Percentiles rank a stretch among this genome's conserved stretches.
Conservation (phyloP, 2,329 filamentous ascomycete species). For the Cladosporium sp. region DNA sequence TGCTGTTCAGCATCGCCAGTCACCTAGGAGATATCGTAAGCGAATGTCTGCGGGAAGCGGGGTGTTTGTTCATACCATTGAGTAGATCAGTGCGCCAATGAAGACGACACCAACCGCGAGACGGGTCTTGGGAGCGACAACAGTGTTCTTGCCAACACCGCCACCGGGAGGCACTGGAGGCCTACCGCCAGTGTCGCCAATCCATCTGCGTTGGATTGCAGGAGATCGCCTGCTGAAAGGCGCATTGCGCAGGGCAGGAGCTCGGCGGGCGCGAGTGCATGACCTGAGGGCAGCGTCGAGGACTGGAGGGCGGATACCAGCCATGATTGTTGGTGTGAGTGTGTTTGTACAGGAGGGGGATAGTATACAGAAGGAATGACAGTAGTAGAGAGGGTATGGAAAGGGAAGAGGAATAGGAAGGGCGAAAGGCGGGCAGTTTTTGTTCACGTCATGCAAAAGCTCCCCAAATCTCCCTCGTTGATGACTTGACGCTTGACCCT, state of each 20-base stretch:
- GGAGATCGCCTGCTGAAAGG: slow-evolving; percentile 17
- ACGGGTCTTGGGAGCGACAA: slow-evolving; percentile 38
- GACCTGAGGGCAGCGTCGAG: slow-evolving; percentile 8
- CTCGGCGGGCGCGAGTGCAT: slow-evolving; percentile 11
- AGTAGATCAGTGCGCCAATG: slow-evolving; percentile 52
- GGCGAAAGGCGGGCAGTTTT: slow-evolving; percentile 2
- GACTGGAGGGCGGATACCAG: slow-evolving; percentile 7
- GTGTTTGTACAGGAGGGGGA: background rate
- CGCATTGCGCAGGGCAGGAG: slow-evolving; percentile 12
- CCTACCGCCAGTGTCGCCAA: slow-evolving; percentile 20
- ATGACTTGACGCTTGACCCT: background rate
- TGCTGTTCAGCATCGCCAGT: slow-evolving; percentile 36
- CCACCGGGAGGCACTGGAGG: slow-evolving; percentile 22
- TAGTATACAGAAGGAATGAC: background rate
- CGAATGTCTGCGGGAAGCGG: background rate
- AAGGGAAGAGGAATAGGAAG: too few relatives aligned
- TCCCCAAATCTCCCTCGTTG: background rate
- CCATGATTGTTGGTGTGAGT: slow-evolving; percentile 4
- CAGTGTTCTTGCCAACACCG: slow-evolving; percentile 32
- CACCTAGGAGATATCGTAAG: slow-evolving; percentile 21
- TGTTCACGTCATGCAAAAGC: slow-evolving; percentile 6
- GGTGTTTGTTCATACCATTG: slow-evolving; percentile 45
- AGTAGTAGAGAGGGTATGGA: too few relatives aligned
- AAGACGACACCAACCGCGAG: slow-evolving; percentile 47
- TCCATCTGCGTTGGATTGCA: slow-evolving; percentile 21